Evolutionary conservation across 495 filamentous ascomycete species (phyloP).

Genomic region (Entonaema liquescens): DNA sequence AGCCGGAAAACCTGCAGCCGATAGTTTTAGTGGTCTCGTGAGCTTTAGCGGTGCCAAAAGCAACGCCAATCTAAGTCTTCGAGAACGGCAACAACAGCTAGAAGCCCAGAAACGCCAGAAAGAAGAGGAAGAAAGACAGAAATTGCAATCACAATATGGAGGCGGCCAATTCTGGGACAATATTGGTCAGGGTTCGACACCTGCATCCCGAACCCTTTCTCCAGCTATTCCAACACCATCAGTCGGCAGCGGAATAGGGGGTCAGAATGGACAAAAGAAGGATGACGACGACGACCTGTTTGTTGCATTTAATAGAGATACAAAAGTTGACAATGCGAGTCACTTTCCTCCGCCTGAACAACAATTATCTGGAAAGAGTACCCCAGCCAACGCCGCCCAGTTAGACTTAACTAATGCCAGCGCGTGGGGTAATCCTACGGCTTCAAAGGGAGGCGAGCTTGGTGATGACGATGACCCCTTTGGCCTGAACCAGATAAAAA

Average conservation of each 20-base stretch:
- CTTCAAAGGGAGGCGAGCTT: constrained; percentile 36
- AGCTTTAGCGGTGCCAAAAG: constrained; percentile 74
- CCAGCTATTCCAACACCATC: constrained; percentile 36
- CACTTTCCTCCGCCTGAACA: constrained; percentile 64
- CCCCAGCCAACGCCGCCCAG: constrained; percentile 35
- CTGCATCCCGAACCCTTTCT: constrained; percentile 50
- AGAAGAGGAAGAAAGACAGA: constrained; percentile 73
- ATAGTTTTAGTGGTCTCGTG: constrained; percentile 91
- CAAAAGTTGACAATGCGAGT: constrained; percentile 68
- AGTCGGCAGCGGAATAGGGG: constrained; percentile 35
- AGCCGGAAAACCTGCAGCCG: constrained; percentile 68
- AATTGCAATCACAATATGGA: constrained; percentile 78
- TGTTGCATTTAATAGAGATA: constrained; percentile 66
- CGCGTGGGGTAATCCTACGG: constrained; percentile 37
- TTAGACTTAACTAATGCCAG: constrained; percentile 43
- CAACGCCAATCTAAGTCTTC: constrained; percentile 76
- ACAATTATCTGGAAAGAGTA: constrained; percentile 35
- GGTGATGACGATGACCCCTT: constrained; percentile 82
- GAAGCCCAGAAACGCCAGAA: constrained; percentile 79
- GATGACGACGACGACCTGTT: constrained; percentile 66
- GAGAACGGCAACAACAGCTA: constrained; percentile 84
- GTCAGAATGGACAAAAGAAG: constrained; percentile 45
- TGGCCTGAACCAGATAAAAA: constrained; percentile 73
- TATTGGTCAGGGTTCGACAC: constrained; percentile 51
- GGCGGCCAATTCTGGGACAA: constrained; percentile 76